Conservation (phyloP, 2,329 filamentous ascomycete genomes). For the Stemphylium beticola region DNA sequence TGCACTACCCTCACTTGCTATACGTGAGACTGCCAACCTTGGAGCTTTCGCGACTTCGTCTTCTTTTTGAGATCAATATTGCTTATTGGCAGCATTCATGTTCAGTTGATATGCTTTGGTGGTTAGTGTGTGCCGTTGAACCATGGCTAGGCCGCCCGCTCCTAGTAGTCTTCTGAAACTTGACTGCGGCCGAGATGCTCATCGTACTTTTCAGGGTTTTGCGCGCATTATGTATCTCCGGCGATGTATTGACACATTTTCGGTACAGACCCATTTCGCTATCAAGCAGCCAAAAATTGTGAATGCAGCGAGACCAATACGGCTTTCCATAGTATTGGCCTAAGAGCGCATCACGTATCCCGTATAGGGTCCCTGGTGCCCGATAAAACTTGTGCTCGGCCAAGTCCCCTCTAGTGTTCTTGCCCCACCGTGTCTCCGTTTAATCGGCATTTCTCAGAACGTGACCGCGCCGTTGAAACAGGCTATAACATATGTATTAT, state of each 20-base stretch:
- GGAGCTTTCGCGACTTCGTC: background rate
- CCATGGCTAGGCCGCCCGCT: background rate
- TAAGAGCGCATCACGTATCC: too few species aligned
- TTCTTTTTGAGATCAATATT: too few species aligned
- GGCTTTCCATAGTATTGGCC: too few species aligned
- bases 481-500: constrained; percentile 23
- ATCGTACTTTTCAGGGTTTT: background rate
- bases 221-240: background rate
- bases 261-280: too few species aligned
- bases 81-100: too few species aligned
- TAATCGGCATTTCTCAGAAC: constrained; percentile 14
- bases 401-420: constrained; percentile 6
- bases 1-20: background rate
- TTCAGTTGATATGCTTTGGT: background rate
- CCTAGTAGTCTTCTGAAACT: constrained; percentile 17
- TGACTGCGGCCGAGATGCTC: constrained; percentile 3
- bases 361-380: too few species aligned
- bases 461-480: constrained; percentile 31
- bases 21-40: background rate
- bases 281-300: too few species aligned
- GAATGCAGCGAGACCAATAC: too few species aligned
- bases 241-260: background rate
- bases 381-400: background rate
- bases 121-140: background rate
- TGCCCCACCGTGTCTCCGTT: constrained; percentile 19